phyloP scores from a whole-genome alignment of 1,139 yeast species.

The Meyerozyma sp. region DNA sequence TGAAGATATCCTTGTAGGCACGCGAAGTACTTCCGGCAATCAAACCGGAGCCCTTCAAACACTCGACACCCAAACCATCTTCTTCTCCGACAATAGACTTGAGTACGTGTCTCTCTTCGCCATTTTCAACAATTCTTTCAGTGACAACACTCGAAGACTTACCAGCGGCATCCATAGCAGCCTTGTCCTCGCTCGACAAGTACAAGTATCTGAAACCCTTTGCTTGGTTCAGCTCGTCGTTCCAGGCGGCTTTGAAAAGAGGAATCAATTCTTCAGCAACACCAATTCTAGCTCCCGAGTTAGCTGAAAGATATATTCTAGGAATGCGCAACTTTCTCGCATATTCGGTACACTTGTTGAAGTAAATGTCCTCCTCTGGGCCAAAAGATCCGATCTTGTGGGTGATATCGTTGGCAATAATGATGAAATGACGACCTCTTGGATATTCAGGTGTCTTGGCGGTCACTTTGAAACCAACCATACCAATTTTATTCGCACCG shows the following conservation, averaged over 20 bases:
- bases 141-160: slow-evolving; percentile 62
- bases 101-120: slow-evolving; percentile 76
- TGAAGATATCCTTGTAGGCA: slow-evolving; percentile 95
- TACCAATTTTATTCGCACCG: slow-evolving; percentile 92
- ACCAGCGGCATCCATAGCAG: slow-evolving; percentile 53
- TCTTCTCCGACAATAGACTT: slow-evolving; percentile 87
- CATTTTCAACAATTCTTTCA: slow-evolving; percentile 77
- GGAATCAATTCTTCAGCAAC: slow-evolving; percentile 94
- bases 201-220: slow-evolving; percentile 91
- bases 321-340: slow-evolving; percentile 92
- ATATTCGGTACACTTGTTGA: slow-evolving; percentile 85
- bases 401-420: slow-evolving; percentile 95
- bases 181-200: slow-evolving; percentile 65
- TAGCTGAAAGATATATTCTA: slow-evolving; percentile 90
- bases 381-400: slow-evolving; percentile 98
- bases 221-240: slow-evolving; percentile 63
- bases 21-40: slow-evolving; percentile 98
- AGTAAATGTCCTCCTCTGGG: slow-evolving; percentile 91
- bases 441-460: slow-evolving; percentile 98
- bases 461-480: slow-evolving; percentile 91
- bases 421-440: slow-evolving; percentile 85
- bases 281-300: slow-evolving; percentile 98
- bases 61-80: slow-evolving; percentile 97
- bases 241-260: slow-evolving; percentile 89
- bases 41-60: slow-evolving; percentile 95